phyloP scores from a whole-genome alignment of 1,284 basidiomycete species.

The Austroboletus novae-zelandiae region DNA sequence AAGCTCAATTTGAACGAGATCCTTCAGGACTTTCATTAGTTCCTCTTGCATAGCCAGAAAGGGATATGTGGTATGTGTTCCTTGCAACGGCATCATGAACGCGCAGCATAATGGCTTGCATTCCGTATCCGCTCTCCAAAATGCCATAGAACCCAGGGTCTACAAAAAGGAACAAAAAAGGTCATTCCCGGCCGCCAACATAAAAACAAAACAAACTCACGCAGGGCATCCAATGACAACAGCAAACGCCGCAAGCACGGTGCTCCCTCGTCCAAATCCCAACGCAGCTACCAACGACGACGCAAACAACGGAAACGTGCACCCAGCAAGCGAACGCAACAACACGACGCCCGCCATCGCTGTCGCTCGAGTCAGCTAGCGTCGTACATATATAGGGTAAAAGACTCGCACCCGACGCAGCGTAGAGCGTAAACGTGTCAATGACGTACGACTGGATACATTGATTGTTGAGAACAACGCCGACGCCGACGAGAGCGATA shows the following conservation, averaged over 20 bases:
- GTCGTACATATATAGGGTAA: background rate
- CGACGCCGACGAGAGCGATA: constrained; percentile 45
- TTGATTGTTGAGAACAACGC: constrained; percentile 45
- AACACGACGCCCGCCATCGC: constrained; percentile 59
- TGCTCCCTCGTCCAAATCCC: constrained; percentile 64
- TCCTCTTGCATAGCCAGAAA: no score
- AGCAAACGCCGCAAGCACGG: constrained; percentile 54
- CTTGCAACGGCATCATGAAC: no score
- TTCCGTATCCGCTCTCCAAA: constrained; percentile 27
- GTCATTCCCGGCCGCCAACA: constrained; percentile 8
- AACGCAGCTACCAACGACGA: constrained; percentile 62
- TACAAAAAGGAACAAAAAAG: background rate
- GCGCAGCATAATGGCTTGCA: constrained; percentile 14
- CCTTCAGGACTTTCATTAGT: no score
- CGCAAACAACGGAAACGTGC: constrained; percentile 67
- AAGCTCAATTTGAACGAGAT: no score
- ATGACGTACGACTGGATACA: constrained; percentile 52
- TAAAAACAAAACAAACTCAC: constrained; percentile 38
- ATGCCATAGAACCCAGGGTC: constrained; percentile 26
- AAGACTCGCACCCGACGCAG: constrained; percentile 44
- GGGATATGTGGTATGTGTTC: no score
- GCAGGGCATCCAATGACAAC: constrained; percentile 63
- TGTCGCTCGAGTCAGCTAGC: constrained; percentile 15
- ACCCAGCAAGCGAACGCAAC: constrained; percentile 59
- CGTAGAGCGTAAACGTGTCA: constrained; percentile 53